A percentile compares a stretch with the other conserved stretches of the same genome.
These are phyloP conservation scores for Paxillus ammoniavirescens DNA, from an alignment of 768 basidiomycete genomes.

Conservation along the genomic window DNA sequence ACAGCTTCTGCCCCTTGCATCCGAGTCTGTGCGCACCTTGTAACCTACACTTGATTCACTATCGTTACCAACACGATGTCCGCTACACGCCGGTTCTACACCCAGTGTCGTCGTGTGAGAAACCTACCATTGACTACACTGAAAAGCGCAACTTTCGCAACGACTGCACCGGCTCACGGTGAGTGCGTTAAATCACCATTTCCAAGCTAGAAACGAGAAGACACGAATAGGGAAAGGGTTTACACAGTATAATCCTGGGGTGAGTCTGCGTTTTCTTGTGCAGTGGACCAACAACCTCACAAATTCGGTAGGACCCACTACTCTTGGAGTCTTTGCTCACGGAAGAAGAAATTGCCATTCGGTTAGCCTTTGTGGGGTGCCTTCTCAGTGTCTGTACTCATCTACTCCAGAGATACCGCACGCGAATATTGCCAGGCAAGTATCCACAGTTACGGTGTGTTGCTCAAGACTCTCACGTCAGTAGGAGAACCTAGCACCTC, in stretches of 20 bases:
- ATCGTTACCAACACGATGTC: conserved; percentile 3
- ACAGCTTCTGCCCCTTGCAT: neutral
- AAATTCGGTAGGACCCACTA: conserved; percentile 70
- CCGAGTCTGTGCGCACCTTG: neutral
- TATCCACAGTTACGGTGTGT: neutral
- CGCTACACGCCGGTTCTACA: conserved; percentile 2
- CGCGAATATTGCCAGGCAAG: conserved; percentile 75
- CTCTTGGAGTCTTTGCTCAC: conserved; percentile 76
- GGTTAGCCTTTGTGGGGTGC: conserved; percentile 44
- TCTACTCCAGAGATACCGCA: conserved; percentile 64
- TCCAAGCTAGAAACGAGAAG: neutral
- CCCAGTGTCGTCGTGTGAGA: conserved; percentile 9
- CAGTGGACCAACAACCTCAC: conserved; percentile 3
- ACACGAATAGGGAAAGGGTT: conserved; percentile 16
- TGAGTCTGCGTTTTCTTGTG: conserved; percentile 6
- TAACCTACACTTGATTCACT: neutral
- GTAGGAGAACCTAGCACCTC: conserved; percentile 81
- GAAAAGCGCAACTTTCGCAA: conserved; percentile 14
- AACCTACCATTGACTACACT: conserved; percentile 10
- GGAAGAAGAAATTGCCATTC: conserved; percentile 86
- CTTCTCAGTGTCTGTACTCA: neutral
- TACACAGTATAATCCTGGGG: conserved; percentile 20
- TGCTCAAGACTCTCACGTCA: neutral
- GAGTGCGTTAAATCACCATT: conserved; percentile 4
- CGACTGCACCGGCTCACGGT: conserved; percentile 18